Conservation (phyloP, 148 eudicot species). For the Arbutus unedo region DNA sequence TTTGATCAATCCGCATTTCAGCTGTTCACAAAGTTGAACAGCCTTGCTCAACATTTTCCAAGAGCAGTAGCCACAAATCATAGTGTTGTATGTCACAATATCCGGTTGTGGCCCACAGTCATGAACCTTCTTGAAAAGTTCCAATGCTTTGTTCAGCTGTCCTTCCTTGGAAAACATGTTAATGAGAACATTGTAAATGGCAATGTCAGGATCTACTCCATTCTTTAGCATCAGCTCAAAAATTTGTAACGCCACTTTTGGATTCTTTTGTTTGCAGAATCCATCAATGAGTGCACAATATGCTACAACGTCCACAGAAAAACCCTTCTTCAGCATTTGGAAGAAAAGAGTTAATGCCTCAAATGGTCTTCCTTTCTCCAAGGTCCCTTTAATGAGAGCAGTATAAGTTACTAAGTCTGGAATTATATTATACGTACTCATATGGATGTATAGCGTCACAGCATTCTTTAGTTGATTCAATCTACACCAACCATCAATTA, state of each 20-base stretch:
- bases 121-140: slow-evolving; percentile 29
- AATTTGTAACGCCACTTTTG: slow-evolving; percentile 30
- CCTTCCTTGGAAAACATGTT: slow-evolving; percentile 39
- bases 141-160: slow-evolving; percentile 28
- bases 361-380: slow-evolving; percentile 23
- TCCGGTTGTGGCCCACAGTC: slow-evolving; percentile 50
- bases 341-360: slow-evolving; percentile 46
- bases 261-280: slow-evolving; percentile 41
- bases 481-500: slow-evolving; percentile 58
- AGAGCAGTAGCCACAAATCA: slow-evolving; percentile 55
- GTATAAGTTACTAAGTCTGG: slow-evolving; percentile 52
- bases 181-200: slow-evolving; percentile 51
- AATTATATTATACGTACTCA: slow-evolving; percentile 25
- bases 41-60: slow-evolving; percentile 44
- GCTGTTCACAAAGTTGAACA: slow-evolving; percentile 41
- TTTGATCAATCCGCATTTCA: slow-evolving; percentile 20
- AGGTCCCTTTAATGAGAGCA: slow-evolving; percentile 43
- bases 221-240: slow-evolving; percentile 42
- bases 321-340: slow-evolving; percentile 37
- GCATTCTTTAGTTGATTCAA: slow-evolving; percentile 32
- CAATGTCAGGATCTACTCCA: slow-evolving; percentile 47
- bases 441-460: slow-evolving; percentile 41
- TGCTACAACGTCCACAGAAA: slow-evolving; percentile 39
- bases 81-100: slow-evolving; percentile 58
- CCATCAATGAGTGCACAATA: slow-evolving; percentile 57